A percentile compares a stretch with the other conserved stretches of the same genome.
Conservation (phyloP, 108 stramenopile genomes). For the Fragilaria radians region DNA sequence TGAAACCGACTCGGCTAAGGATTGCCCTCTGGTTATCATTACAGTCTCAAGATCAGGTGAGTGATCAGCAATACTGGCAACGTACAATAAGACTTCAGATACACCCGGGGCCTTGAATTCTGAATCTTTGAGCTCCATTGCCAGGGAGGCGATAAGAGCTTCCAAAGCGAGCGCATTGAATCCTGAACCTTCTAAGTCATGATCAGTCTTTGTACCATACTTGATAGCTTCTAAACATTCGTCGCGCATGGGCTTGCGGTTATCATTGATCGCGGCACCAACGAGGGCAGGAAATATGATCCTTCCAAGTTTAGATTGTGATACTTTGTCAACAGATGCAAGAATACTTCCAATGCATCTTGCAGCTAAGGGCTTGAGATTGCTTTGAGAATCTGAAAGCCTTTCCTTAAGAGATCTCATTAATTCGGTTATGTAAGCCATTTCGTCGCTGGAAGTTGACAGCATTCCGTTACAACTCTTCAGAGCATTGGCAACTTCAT, state of each 20-base stretch:
- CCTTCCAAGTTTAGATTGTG: conserved; percentile 67
- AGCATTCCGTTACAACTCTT: conserved; percentile 49
- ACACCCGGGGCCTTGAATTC: conserved; percentile 63
- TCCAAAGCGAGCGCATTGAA: conserved; percentile 50
- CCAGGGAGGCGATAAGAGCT: conserved; percentile 44
- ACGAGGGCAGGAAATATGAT: conserved; percentile 54
- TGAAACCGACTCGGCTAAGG: conserved; percentile 37
- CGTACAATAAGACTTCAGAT: conserved; percentile 56
- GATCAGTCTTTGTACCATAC: conserved; percentile 26
- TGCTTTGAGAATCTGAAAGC: conserved; percentile 81
- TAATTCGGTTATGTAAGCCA: conserved; percentile 51
- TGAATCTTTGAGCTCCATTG: conserved; percentile 58
- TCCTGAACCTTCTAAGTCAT: conserved; percentile 43
- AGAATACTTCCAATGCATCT: conserved; percentile 50
- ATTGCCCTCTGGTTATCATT: conserved; percentile 22
- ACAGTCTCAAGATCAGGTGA: conserved; percentile 36
- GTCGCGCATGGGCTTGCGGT: conserved; percentile 81
- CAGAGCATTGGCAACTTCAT: conserved; percentile 53
- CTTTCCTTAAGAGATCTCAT: conserved; percentile 48
- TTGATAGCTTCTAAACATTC: conserved; percentile 55
- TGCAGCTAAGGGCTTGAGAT: conserved; percentile 82
- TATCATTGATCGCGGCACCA: conserved; percentile 77
- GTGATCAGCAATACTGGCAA: conserved; percentile 19
- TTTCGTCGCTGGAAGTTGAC: conserved; percentile 11
- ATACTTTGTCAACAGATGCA: conserved; percentile 42